Conservation (phyloP, 2,329 filamentous ascomycete genomes). For the Botrytis porri region DNA sequence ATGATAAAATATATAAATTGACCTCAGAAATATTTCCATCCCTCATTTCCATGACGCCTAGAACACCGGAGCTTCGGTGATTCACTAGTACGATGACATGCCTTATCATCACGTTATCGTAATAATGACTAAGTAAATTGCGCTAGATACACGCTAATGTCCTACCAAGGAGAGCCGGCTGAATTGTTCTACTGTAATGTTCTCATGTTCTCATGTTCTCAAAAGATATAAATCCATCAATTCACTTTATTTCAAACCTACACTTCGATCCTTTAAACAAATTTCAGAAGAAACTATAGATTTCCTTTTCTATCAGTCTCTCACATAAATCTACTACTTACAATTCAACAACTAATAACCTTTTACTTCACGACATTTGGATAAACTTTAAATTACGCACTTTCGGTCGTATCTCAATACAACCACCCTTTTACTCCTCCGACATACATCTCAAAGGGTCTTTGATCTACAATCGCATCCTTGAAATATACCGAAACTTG, state of each 20-base stretch:
- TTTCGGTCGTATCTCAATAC: not conserved
- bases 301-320: not conserved
- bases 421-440: not conserved
- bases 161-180: conserved; percentile 15
- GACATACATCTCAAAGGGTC: not conserved
- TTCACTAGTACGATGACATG: not conserved
- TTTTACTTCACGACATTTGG: not conserved
- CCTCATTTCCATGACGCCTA: conserved; percentile 7
- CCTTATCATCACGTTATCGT: conserved; percentile 4
- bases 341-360: not conserved
- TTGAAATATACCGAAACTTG: not conserved
- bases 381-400: conserved; percentile 1
- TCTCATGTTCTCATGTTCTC: not conserved
- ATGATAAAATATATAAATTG: not conserved
- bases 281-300: not conserved
- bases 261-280: not conserved
- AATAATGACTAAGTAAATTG: not conserved
- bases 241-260: not conserved
- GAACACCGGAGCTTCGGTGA: conserved; percentile 1
- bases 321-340: not conserved
- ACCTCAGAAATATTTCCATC: not conserved
- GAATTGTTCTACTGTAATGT: conserved; percentile 2
- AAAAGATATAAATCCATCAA: not conserved
- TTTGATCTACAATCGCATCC: not conserved
- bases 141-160: conserved; percentile 12